Evolutionary conservation across 2,329 filamentous ascomycete genomes (phyloP), one percentile per base, ranked within the genome.

Genomic region (Sporothrix protearum): DNA sequence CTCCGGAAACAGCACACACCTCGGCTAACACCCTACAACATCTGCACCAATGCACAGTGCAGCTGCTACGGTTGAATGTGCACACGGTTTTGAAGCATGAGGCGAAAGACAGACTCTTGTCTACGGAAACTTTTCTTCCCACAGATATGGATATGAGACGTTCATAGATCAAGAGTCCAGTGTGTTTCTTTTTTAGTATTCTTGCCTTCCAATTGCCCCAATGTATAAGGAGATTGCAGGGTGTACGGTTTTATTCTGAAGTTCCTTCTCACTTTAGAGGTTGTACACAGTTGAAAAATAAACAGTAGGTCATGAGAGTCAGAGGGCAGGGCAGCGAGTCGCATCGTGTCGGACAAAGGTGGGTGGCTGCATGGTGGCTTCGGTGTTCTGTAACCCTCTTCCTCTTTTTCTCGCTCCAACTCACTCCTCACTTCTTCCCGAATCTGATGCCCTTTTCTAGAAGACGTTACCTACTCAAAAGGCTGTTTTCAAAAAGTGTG

Each of bases 301-400:
- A 2, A 51, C 16, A 61, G n/a, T n/a, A 49, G 19, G 3, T 16
- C 22, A n/a, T 3, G 30, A 6, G 47, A n/a, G n/a, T 7, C 12
- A 45, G 16, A 16, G 10, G 47, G 25, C 12, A 55, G 14, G 49
- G 42, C 28, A 30, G 30, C 55, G 55, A 36, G 25, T 28, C 16
- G 42, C 42, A 28, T 19, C 4, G 55, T 36, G 70, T 71, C 63
- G 70, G 63, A 71, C 70, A 71, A 59, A 61, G 63, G 61, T 61
- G 51, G 63, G 49, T 57, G 69, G 49, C 61, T 39, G 70, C 70
- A 71, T 51, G 36, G 30, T 49, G 51, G 42, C 49, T 55, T 66
- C 47, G 59, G 69, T 49, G 33, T 53, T 36, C 22, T 71, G 59
- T 33, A 64, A 25, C 47, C 59, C 25, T 28, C 36, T 57, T 63